phyloP scores from a whole-genome alignment of 139 green algal genomes.

The Chlorella sp. region DNA sequence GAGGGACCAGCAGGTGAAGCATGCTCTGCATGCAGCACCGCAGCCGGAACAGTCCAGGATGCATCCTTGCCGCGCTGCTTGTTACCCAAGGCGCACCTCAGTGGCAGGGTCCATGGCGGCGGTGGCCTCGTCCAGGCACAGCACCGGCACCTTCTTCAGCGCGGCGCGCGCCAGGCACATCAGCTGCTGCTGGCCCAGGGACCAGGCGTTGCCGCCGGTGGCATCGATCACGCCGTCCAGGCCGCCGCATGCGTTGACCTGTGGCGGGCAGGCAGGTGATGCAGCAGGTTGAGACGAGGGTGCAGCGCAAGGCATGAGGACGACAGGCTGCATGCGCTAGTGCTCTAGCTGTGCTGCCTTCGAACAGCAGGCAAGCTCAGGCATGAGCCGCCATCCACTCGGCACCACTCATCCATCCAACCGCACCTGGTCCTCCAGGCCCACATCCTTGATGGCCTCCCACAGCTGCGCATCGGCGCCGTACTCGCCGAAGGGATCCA shows the following conservation, averaged over 20 bases:
- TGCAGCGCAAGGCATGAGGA: neutral
- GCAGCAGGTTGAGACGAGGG: neutral
- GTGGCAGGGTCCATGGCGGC: slow-evolving; percentile 51
- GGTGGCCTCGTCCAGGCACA: slow-evolving; percentile 96
- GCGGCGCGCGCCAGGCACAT: slow-evolving; percentile 91
- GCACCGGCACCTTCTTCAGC: slow-evolving; percentile 62
- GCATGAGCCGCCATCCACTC: neutral
- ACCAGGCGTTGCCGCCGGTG: slow-evolving; percentile 86
- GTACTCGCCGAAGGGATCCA: slow-evolving; percentile 90
- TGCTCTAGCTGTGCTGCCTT: too few species aligned
- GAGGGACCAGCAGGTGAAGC: too few species aligned
- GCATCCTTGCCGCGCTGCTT: too few species aligned
- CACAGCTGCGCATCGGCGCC: slow-evolving; percentile 49
- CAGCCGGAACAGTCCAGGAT: too few species aligned
- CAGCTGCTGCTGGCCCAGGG: slow-evolving; percentile 92
- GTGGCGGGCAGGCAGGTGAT: neutral
- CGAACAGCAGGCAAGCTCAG: too few species aligned
- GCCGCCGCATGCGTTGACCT: slow-evolving; percentile 51
- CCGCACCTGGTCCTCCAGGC: slow-evolving; percentile 47
- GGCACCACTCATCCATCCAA: too few species aligned
- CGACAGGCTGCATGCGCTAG: too few species aligned
- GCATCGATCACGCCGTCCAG: slow-evolving; percentile 94
- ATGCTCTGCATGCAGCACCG: too few species aligned
- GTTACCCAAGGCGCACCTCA: too few species aligned
- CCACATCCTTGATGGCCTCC: slow-evolving; percentile 48